Percentiles rank a stretch among this genome's conserved stretches.
Conservation (phyloP, 352 stramenopile genomes). For the Globisporangium parvum region DNA sequence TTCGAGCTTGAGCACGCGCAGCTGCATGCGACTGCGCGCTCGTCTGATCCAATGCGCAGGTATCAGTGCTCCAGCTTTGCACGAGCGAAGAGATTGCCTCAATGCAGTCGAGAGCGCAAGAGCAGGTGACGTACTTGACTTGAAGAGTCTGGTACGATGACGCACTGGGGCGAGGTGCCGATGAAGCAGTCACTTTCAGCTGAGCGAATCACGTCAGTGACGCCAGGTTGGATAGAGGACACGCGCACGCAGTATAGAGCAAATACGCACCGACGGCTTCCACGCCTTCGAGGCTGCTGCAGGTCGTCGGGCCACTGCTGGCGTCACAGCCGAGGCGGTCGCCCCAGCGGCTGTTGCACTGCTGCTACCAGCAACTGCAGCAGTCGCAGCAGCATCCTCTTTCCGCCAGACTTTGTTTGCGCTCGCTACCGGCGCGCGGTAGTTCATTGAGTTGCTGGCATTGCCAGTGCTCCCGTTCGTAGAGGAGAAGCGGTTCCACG, state of each 20-base stretch:
- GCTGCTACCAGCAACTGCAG: background rate
- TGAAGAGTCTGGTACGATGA: constrained; percentile 5
- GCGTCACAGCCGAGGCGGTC: background rate
- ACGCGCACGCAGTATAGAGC: background rate
- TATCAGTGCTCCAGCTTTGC: background rate
- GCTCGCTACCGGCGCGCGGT: constrained; percentile 13
- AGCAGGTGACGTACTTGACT: constrained; percentile 5
- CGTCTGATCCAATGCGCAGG: constrained; percentile 9
- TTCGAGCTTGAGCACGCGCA: constrained; percentile 48
- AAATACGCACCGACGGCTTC: constrained; percentile 24
- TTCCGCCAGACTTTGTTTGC: constrained; percentile 58
- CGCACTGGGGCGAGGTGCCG: background rate
- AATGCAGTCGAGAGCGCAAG: background rate
- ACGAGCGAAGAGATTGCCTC: background rate
- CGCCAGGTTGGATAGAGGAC: background rate
- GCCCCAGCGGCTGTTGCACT: background rate
- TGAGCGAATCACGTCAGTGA: background rate
- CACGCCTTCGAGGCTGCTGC: constrained; percentile 17
- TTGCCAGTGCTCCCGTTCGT: background rate
- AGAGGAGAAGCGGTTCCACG: constrained; percentile 30
- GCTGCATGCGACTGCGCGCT: constrained; percentile 36
- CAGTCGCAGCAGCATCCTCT: constrained; percentile 9
- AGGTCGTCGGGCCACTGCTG: background rate
- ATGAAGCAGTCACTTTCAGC: constrained; percentile 7
- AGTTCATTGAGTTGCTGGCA: background rate